Evolutionary conservation across 192 early-diverging fungal species (phyloP), one percentile per base, ranked within the genome.

Genomic region (Helicostylum pulchrum): DNA sequence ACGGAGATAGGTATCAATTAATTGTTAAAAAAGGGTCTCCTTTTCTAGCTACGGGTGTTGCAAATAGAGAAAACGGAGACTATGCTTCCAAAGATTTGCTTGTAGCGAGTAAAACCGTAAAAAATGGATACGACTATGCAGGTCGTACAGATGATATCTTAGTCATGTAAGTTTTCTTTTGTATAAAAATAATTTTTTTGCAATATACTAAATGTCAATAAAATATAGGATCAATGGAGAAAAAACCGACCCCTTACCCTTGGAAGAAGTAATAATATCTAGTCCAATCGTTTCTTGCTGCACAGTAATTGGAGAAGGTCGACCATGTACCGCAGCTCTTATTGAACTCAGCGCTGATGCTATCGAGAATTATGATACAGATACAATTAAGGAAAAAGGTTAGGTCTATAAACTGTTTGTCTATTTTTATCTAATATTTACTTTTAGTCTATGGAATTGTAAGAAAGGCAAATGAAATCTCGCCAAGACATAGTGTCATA

Each of bases 221-320:
- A 39, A 39, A 39, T 9, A 1, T 10, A 39, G 36, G 36, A 39
- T 6, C 4, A 75, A 70, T n/a, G 73, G 73, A 31, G 73, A 75
- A 46, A 75, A 75, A 21, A 70, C 67, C 1, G 66, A 65, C 10
- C 73, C 73, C 4, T 10, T 66, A 20, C 48, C 67, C 11, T 65
- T 75, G 43, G 71, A 72, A 43, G 45, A 0, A 0, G 30, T 34
- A 5, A 63, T 67, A 0, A 6, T 45, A 4, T 31, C 49, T 9
- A 32, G 36, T 8, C 51, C 23, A 26, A 26, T n/a, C n/a, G n/a
- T n/a, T n/a, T n/a, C n/a, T n/a, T n/a, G n/a, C n/a, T n/a, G n/a
- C n/a, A n/a, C n/a, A n/a, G n/a, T n/a, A n/a, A n/a, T n/a, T n/a
- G n/a, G n/a, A n/a, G n/a, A n/a, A n/a, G n/a, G n/a, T n/a, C n/a